A percentile compares a stretch with the other conserved stretches of the same genome.
phyloP scores from a whole-genome alignment of 2,329 filamentous ascomycete genomes.

The Aureobasidium sp. region DNA sequence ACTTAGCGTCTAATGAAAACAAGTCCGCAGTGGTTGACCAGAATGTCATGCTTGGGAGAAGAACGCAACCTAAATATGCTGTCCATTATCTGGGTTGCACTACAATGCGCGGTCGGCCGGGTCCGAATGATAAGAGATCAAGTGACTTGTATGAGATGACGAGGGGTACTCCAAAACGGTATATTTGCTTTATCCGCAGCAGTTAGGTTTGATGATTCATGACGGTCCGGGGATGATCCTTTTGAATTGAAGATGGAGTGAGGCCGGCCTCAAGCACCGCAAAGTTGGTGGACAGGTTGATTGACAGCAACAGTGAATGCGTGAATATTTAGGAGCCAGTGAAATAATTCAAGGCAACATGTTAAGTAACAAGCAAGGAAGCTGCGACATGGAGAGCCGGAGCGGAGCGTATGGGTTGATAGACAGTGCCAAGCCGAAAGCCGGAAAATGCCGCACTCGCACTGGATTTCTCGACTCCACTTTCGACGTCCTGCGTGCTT shows the following conservation, averaged over 20 bases:
- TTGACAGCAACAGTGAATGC: not conserved
- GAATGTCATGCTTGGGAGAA: not conserved
- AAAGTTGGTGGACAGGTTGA: not conserved
- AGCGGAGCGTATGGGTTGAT: too few relatives aligned
- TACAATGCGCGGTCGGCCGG: not conserved
- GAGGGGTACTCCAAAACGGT: not conserved
- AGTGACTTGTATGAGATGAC: conserved; percentile 4
- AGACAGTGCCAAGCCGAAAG: not conserved
- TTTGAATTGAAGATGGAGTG: not conserved
- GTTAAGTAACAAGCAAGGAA: conserved; percentile 11
- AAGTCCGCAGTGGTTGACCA: not conserved
- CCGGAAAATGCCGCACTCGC: conserved; percentile 11
- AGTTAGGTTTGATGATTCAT: conserved; percentile 15
- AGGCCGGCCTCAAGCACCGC: not conserved
- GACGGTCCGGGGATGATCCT: not conserved
- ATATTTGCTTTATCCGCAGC: conserved; percentile 16
- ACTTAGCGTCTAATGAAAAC: not conserved
- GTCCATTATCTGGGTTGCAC: not conserved
- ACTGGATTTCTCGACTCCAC: not conserved
- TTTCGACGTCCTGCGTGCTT: conserved; percentile 17
- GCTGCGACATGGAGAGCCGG: not conserved
- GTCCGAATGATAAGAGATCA: conserved; percentile 7
- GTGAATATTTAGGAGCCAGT: not conserved
- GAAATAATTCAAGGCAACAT: not conserved
- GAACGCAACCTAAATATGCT: not conserved